Evolutionary conservation across 305 asterid genomes (phyloP), one percentile per base, ranked within the genome.

Genomic region (Fraxinus paxiana): DNA sequence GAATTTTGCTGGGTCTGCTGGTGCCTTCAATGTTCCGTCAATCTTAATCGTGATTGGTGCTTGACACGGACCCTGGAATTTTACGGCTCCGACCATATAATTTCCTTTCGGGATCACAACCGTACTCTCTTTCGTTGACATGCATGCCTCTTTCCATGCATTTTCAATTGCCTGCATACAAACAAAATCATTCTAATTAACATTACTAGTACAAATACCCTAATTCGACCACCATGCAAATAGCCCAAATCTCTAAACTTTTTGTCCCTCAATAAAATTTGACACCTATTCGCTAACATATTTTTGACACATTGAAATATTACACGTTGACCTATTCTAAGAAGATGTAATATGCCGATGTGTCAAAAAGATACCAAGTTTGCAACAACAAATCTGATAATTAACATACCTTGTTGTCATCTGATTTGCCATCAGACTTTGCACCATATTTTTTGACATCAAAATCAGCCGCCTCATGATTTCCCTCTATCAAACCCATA

Each of bases 71-170:
- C 87, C 87, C 75, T 77, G 80, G 74, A 84, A 48, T 78, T 72
- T 81, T 10, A 73, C 59, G 15, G 82, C 75, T 15, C 84, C 84
- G 5, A 81, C 80, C 67, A 72, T 10, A 37, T 81, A 84, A 0
- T 24, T 77, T 51, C 87, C 84, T 74, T 37, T 56, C 0, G 87
- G 84, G 48, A 84, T 84, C 77, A 84, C 77, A 33, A 81, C 73
- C 9, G 15, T 63, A 37, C 80, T 77, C 35, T 67, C 63, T 4
- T 13, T 41, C 13, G 0, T 9, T 1, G 75, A 75, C 20, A 76
- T 80, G 74, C 74, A 46, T 3, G 86, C 86, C 12, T 79, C 83
- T 59, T 51, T 79, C 86, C 86, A 83, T 0, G 86, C 86, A 48
- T 56, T 75, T 2, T 9, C 31, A 65, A 83, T 74, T 1, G 83